phyloP scores from a whole-genome alignment of 2,329 filamentous ascomycete genomes.

The Botrytis paeoniae region DNA sequence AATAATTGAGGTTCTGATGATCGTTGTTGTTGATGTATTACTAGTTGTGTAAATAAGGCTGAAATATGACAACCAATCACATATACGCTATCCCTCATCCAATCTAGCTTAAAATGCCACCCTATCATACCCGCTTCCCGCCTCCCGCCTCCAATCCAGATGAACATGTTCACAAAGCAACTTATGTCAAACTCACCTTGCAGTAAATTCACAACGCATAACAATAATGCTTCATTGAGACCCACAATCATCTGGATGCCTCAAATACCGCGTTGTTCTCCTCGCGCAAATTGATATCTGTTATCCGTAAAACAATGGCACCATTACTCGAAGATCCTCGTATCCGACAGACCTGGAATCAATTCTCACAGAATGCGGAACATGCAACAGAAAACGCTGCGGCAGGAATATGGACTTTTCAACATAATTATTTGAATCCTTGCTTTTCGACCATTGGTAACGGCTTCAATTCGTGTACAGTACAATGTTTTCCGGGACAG shows the following conservation, averaged over 20 bases:
- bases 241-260: constrained; percentile 10
- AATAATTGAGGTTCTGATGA: background rate
- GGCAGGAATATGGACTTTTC: constrained; percentile 83
- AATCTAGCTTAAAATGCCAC: constrained; percentile 2
- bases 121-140: background rate
- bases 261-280: background rate
- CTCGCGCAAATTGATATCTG: background rate
- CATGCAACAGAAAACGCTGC: constrained; percentile 89
- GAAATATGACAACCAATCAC: background rate
- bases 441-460: constrained; percentile 67
- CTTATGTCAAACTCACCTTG: constrained; percentile 12
- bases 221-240: constrained; percentile 15
- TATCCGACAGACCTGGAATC: constrained; percentile 89
- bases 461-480: constrained; percentile 69
- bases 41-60: background rate
- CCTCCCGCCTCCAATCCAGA: constrained; percentile 5
- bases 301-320: constrained; percentile 31
- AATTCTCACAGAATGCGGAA: constrained; percentile 87
- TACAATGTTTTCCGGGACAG: constrained; percentile 66
- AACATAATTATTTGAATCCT: constrained; percentile 79
- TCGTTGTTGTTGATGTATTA: background rate
- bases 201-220: constrained; percentile 10
- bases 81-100: background rate
- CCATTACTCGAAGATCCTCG: constrained; percentile 72
- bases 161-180: constrained; percentile 8